These are phyloP conservation scores for Xylaria curta DNA, from an alignment of 495 filamentous ascomycete species.

Conservation along the genomic window DNA sequence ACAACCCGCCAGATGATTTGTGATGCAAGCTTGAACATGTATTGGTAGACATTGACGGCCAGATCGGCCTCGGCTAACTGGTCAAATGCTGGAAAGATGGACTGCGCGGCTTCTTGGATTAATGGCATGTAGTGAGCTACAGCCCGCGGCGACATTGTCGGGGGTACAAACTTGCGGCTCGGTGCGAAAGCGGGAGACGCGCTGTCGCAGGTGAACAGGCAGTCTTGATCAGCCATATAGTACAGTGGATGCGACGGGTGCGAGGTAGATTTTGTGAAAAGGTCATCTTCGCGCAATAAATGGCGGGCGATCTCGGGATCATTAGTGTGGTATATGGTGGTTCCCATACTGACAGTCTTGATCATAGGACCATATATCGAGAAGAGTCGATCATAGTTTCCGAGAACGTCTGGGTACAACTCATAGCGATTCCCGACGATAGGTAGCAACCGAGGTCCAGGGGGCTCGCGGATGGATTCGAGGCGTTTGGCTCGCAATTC, in stretches of 20 bases:
- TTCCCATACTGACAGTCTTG: constrained; percentile 54
- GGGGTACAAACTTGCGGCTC: constrained; percentile 56
- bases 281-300: constrained; percentile 46
- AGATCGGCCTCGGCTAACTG: constrained; percentile 46
- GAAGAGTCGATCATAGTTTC: constrained; percentile 57
- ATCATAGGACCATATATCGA: constrained; percentile 51
- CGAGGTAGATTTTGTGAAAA: constrained; percentile 53
- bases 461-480: constrained; percentile 41
- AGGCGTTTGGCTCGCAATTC: not conserved
- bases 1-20: constrained; percentile 53
- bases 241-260: constrained; percentile 21
- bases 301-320: constrained; percentile 46
- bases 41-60: constrained; percentile 58
- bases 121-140: constrained; percentile 56
- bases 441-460: constrained; percentile 47
- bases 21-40: constrained; percentile 58
- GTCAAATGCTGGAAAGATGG: constrained; percentile 54
- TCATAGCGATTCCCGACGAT: constrained; percentile 54
- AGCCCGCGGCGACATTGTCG: constrained; percentile 51
- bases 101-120: constrained; percentile 50
- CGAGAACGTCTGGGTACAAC: constrained; percentile 56
- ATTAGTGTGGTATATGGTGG: constrained; percentile 52
- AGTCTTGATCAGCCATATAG: not conserved
- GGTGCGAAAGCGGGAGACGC: constrained; percentile 46
- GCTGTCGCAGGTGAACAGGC: constrained; percentile 41